Conservation (phyloP, 768 basidiomycete genomes). For the Xerocomus spinulosus region DNA sequence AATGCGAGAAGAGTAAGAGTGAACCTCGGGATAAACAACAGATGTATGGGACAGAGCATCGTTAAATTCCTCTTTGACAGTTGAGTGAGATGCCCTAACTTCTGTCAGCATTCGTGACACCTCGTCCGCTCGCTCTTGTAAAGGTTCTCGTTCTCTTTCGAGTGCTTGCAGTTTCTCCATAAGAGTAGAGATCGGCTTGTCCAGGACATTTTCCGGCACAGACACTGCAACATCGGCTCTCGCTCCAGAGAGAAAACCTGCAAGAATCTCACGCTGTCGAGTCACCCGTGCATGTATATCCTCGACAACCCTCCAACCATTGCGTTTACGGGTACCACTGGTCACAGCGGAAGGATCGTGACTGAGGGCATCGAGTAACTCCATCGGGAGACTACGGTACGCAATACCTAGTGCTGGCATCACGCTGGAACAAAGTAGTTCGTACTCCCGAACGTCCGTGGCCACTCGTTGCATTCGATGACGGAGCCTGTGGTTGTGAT, state of each 20-base stretch:
- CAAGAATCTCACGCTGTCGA: slow-evolving; percentile 55
- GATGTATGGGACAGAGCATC: slow-evolving; percentile 62
- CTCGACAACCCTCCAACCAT: slow-evolving; percentile 71
- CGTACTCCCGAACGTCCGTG: slow-evolving; percentile 59
- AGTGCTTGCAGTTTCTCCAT: slow-evolving; percentile 46
- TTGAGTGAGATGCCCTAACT: slow-evolving; percentile 52
- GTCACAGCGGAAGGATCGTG: slow-evolving; percentile 78
- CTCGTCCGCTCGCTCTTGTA: slow-evolving; percentile 44
- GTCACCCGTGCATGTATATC: slow-evolving; percentile 62
- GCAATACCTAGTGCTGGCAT: slow-evolving; percentile 44
- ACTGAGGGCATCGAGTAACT: slow-evolving; percentile 67
- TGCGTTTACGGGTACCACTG: slow-evolving; percentile 53
- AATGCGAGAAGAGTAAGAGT: slow-evolving; percentile 7
- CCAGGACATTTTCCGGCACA: slow-evolving; percentile 41
- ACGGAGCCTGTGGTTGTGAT: slow-evolving; percentile 64
- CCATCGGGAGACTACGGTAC: slow-evolving; percentile 51
- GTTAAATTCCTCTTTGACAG: slow-evolving; percentile 64
- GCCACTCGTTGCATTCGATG: slow-evolving; percentile 66
- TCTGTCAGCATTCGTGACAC: slow-evolving; percentile 45
- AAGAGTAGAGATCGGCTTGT: slow-evolving; percentile 50
- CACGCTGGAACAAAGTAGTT: slow-evolving; percentile 51
- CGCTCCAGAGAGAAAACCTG: slow-evolving; percentile 38
- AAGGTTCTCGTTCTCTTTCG: slow-evolving; percentile 41
- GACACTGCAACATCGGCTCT: slow-evolving; percentile 1
- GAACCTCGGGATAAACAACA: slow-evolving; percentile 74